A percentile compares a stretch with the other conserved stretches of the same genome.
Evolutionary conservation across 179 eudicot species (phyloP).

Genomic region (Spinacia oleracea): DNA sequence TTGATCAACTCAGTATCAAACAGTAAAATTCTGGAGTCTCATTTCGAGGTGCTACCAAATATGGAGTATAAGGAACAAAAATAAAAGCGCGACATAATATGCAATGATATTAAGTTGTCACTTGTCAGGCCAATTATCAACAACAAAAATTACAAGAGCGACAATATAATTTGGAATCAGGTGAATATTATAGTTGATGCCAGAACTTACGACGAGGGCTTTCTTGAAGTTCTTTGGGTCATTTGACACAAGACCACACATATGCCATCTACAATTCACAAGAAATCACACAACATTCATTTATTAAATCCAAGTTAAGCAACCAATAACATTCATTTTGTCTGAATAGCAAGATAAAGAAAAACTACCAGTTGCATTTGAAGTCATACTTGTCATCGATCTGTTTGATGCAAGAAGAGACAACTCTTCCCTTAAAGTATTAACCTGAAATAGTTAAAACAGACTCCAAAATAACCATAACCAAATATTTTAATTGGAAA

Average conservation of each 20-base stretch:
- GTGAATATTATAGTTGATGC: neutral
- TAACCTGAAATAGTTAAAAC: too few species aligned
- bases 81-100: too few species aligned
- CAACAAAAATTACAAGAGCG: neutral
- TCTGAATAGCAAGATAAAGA: too few species aligned
- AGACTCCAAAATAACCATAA: too few species aligned
- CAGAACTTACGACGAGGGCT: slow-evolving; percentile 53
- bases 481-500: too few species aligned
- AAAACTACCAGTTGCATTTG: too few species aligned
- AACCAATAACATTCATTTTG: too few species aligned
- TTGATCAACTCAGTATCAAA: neutral
- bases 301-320: too few species aligned
- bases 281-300: too few species aligned
- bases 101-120: neutral
- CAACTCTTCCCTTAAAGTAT: too few species aligned
- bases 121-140: neutral
- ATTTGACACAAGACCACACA: slow-evolving; percentile 86
- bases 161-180: neutral
- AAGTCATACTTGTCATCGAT: too few species aligned
- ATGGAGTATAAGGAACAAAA: neutral
- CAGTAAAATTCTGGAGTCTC: neutral
- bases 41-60: neutral
- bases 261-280: slow-evolving; percentile 63
- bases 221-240: slow-evolving; percentile 74
- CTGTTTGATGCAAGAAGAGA: too few species aligned